phyloP scores from a whole-genome alignment of 352 stramenopile species.

The Elongisporangium anandrum region DNA sequence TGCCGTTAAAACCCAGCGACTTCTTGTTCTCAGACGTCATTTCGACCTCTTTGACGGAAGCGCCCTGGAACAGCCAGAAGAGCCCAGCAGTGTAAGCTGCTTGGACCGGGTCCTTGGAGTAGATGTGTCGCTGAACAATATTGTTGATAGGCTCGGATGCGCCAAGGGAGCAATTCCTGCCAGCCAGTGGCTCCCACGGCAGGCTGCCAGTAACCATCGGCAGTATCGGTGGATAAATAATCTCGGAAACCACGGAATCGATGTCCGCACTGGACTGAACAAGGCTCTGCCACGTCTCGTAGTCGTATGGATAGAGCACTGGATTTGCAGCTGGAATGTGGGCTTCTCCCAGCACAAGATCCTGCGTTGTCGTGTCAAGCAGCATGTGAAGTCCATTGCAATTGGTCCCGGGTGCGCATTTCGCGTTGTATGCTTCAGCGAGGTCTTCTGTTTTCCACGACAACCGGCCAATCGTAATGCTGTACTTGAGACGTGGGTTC shows the following conservation, averaged over 20 bases:
- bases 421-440: background rate
- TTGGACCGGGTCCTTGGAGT: background rate
- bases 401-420: background rate
- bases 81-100: background rate
- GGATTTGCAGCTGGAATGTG: background rate
- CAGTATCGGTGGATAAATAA: background rate
- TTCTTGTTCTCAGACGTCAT: background rate
- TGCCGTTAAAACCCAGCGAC: background rate
- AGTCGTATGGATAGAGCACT: background rate
- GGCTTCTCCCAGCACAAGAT: background rate
- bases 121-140: background rate
- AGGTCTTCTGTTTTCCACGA: background rate
- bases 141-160: too few relatives aligned
- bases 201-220: background rate
- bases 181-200: background rate
- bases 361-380: background rate
- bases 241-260: too few relatives aligned
- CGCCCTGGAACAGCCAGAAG: background rate
- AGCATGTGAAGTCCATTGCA: background rate
- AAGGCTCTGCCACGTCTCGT: background rate
- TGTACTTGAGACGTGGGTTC: background rate
- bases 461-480: background rate
- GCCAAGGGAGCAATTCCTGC: background rate
- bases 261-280: too few relatives aligned
- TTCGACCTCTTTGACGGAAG: background rate